Evolutionary conservation across 2,329 filamentous ascomycete species (phyloP), one percentile per base, ranked within the genome.

Genomic region (Aphanocladium album): DNA sequence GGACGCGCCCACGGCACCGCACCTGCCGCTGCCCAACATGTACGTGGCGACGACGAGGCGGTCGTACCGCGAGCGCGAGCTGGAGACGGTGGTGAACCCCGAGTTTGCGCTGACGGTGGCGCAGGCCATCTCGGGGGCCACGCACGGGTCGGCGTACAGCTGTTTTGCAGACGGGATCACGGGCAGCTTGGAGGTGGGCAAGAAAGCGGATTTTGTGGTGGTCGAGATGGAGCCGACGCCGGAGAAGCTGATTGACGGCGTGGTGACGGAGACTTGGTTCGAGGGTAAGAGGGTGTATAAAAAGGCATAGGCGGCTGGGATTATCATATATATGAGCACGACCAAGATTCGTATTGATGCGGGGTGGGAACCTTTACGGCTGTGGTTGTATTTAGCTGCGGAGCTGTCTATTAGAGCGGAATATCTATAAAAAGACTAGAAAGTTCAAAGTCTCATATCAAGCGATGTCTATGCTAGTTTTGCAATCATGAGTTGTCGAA

Each of bases 131-230:
- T 76, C 74, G 1, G 84, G 79, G 9, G 83, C 79, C 0, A 84
- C 83, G 0, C 71, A 73, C 43, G 85, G 85, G 0, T 79, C 80
- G 5, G 84, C 85, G 1, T 83, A 82, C 66, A 83, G 80, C 16
- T 81, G 78, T n/a, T 86, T 85, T 64, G 79, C 80, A 1, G 85
- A 88, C 35, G 67, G 70, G 2, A 76, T 79, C 68, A 74, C 82
- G 0, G 86, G 86, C 0, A 80, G 75, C 55, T 66, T 88, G 60
- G 75, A 77, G 64, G 71, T 69, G 1, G 84, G 84, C 0, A 73
- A 80, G 67, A 74, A 78, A 64, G 85, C 85, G 0, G 85, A 88
- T 64, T 84, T 88, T 58, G 80, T 82, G 4, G 68, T 76, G 1
- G 83, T 46, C 19, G 77, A 84, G 61, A 78, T 83, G 73, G 70